Evolutionary conservation across 257 asterid genomes (phyloP), one percentile per base, ranked within the genome.

Genomic region (Petunia secreta): DNA sequence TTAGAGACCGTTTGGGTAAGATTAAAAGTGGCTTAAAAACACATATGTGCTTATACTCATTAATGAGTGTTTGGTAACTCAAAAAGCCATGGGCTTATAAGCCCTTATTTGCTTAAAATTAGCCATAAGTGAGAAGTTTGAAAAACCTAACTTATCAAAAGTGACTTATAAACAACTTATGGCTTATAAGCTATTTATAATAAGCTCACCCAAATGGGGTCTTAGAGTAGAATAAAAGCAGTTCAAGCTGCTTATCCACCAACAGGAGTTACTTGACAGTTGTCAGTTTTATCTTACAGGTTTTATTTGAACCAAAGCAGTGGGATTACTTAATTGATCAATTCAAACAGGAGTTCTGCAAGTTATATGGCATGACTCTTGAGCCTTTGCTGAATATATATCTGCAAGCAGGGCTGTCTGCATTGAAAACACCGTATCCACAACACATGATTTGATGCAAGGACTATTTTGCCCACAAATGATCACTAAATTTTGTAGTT

Each of bases 351-450:
- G 99, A 96, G 87, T 96, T 96, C 86, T 94, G 93, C 91, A 92
- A 85, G 88, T 88, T 94, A 82, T 96, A 94, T 85, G 99, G 98
- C 89, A 96, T 96, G 98, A 92, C 98, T 50, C 91, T 89, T 1
- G 98, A 96, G 91, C 99, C 99, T 36, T 84, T 91, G 87, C 86
- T 96, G 87, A 91, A 91, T 79, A 96, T 96, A 79, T 96, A 86
- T 89, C 96, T 96, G 77, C 98, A 96, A 88, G 99, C 98, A 7
- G 99, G 99, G 83, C 84, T 96, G 83, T 94, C 96, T 40, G 98
- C 98, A 15, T 75, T 96, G 84, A 96, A 96, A 91, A 96, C 99
- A 71, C 98, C 99, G 98, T 96, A 96, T 96, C 99, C 98, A n/a
- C 60, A 16, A 60, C 36, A 2, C 50, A 15, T 46, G 36, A 73